Evolutionary conservation across 75 land plant species (phyloP), one percentile per base, ranked within the genome.

Genomic region (Isoetes taiwanensis): DNA sequence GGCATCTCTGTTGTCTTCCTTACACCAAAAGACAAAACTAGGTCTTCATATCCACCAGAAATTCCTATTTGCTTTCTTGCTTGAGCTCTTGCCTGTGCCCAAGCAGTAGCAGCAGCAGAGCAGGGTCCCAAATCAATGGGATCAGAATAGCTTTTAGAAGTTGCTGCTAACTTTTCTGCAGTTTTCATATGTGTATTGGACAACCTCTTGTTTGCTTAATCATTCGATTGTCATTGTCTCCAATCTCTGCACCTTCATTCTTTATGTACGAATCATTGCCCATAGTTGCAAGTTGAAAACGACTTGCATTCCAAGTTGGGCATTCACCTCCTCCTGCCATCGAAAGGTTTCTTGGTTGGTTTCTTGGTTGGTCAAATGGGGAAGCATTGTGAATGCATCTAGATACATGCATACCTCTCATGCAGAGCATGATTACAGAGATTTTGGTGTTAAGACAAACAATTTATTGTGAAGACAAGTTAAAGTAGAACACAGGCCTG

Each of bases 21-120:
- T 6, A 80, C 77, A 31, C 89, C 89, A 56, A 84, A 69, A 26
- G 84, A 79, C 52, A 80, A 74, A 39, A 41, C 16, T 31, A 56
- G 50, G 26, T 59, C 38, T 6, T 73, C 64, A 1, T 64, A 32
- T 28, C 66, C 41, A 26, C 64, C 68, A 60, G 37, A 5, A 14
- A 6, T 14, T 4, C 17, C 50, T 14, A 43, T 19, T 43, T 25
- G 34, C 21, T 58, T 48, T 28, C 63, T 19, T 48, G 53, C 60
- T 30, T 59, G 19, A 21, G 71, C 57, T 3, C 76, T 63, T 41
- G 64, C 63, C 52, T 65, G 69, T 30, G 78, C 84, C 80, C 74
- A 78, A 50, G 64, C 56, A 50, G 66, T 59, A 39, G 79, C 79
- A 42, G 56, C 68, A 38, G 42, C 55, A 38, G 70, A 46, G 29